Evolutionary conservation across 208 protist genomes (phyloP), one percentile per base, ranked within the genome.

Genomic region (Trypanosoma theileri): DNA sequence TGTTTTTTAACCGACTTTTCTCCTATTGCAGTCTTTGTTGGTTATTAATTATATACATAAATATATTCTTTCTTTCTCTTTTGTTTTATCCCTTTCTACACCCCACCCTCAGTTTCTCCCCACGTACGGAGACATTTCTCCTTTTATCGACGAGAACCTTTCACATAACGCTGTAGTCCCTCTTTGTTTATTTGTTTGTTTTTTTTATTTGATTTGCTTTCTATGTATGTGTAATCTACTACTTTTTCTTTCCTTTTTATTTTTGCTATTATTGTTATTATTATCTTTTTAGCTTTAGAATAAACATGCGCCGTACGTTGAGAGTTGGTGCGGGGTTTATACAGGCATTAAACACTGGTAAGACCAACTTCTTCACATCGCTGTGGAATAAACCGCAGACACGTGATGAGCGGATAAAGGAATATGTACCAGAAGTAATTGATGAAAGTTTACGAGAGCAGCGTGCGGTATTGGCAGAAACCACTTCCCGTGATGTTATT

Each of bases 351-450:
- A 77, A 77, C 9, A 71, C 75, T 17, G 81, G 80, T 51, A 93
- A 82, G 58, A 44, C 71, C 19, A 80, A 91, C 41, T 85, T 92
- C 64, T 93, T 95, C 64, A 95, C 90, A 14, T 79, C 52, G 21
- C 75, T 95, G 8, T 95, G 90, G 87, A 86, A 80, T 57, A 95
- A 95, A 44, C 90, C 90, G 1, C 76, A 89, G 31, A 93, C 90
- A 16, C 79, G 84, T 3, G 90, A 95, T 75, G 86, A 92, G 50
- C 77, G 84, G 0, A 72, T 95, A 41, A 95, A 95, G 71, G 85
- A 91, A 66, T 95, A 95, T 68, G 78, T 95, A 24, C 90, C 90
- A 3, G 85, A 95, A 52, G 86, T 95, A 16, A 68, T 95, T 24
- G 87, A 93, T 59, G 87, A 95, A 61, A 92, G 87, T 68, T 55